Evolutionary conservation across 140 eudicot genomes (phyloP).

Genomic region (Oenanthe javanica): DNA sequence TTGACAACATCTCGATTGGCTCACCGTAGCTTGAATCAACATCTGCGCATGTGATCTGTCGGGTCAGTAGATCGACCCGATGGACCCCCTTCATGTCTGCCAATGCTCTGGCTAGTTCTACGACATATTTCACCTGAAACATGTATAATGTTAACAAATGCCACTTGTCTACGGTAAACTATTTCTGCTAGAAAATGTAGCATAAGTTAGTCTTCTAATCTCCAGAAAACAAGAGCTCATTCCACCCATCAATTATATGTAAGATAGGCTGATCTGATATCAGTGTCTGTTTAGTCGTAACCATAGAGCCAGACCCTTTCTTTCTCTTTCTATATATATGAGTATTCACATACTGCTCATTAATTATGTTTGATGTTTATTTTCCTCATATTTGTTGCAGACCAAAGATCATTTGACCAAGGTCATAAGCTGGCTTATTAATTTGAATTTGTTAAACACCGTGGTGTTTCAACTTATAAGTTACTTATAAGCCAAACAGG

Average conservation of each 20-base stretch:
- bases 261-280: background rate
- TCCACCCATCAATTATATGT: background rate
- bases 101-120: constrained; percentile 69
- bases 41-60: constrained; percentile 65
- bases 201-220: too few species aligned
- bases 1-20: constrained; percentile 79
- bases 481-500: constrained; percentile 39
- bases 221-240: background rate
- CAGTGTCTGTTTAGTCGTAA: background rate
- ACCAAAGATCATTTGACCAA: background rate
- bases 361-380: background rate
- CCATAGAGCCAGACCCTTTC: background rate
- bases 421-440: background rate
- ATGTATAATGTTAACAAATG: background rate
- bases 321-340: background rate
- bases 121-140: constrained; percentile 67
- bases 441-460: background rate
- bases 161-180: background rate
- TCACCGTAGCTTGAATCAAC: constrained; percentile 73
- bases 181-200: background rate
- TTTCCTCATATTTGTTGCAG: background rate
- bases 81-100: constrained; percentile 67
- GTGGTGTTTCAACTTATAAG: constrained; percentile 58
- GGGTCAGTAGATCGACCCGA: constrained; percentile 71
- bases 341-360: background rate